A percentile compares a stretch with the other conserved stretches of the same genome.
These are phyloP conservation scores for Verticillium longisporum DNA, from an alignment of 2,329 filamentous ascomycete species.

Conservation along the genomic window DNA sequence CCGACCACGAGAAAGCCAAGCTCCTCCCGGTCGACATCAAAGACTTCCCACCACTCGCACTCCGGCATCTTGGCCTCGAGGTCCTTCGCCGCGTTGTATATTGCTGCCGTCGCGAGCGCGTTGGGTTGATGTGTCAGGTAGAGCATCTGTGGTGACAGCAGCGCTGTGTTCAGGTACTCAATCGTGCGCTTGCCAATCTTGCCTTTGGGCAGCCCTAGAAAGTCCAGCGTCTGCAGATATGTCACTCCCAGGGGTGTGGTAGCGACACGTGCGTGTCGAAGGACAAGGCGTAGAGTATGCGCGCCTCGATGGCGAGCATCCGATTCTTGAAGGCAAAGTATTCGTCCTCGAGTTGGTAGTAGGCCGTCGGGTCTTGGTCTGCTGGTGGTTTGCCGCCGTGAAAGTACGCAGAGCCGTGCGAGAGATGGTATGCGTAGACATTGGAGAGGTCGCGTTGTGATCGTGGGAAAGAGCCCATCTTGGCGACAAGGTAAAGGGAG, in stretches of 20 bases:
- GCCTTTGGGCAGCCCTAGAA: conserved; percentile 38
- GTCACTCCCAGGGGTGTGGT: conserved; percentile 81
- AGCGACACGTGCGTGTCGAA: conserved; percentile 78
- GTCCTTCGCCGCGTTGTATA: conserved; percentile 84
- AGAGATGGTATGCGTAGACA: conserved; percentile 75
- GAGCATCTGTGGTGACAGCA: conserved; percentile 81
- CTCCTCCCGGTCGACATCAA: conserved; percentile 91
- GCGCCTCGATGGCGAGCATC: conserved; percentile 69
- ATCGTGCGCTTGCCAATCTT: conserved; percentile 59
- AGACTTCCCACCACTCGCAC: conserved; percentile 94
- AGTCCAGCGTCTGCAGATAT: conserved; percentile 84
- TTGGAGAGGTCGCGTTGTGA: conserved; percentile 76
- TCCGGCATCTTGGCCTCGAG: conserved; percentile 70
- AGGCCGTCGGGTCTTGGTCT: conserved; percentile 41
- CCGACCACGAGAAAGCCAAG: conserved; percentile 87
- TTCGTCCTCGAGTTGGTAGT: conserved; percentile 66
- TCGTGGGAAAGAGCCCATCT: conserved; percentile 70
- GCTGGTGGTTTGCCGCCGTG: conserved; percentile 24
- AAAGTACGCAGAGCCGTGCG: conserved; percentile 50
- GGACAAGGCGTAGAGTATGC: conserved; percentile 66
- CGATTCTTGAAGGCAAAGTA: conserved; percentile 59
- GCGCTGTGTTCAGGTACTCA: conserved; percentile 75
- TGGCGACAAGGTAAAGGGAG: conserved; percentile 72
- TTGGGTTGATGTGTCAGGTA: conserved; percentile 90
- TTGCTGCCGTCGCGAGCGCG: conserved; percentile 75